A percentile compares a stretch with the other conserved stretches of the same genome.
These are phyloP conservation scores for Cucurbita maxima DNA, from an alignment of 306 rosid genomes.

Conservation along the genomic window DNA sequence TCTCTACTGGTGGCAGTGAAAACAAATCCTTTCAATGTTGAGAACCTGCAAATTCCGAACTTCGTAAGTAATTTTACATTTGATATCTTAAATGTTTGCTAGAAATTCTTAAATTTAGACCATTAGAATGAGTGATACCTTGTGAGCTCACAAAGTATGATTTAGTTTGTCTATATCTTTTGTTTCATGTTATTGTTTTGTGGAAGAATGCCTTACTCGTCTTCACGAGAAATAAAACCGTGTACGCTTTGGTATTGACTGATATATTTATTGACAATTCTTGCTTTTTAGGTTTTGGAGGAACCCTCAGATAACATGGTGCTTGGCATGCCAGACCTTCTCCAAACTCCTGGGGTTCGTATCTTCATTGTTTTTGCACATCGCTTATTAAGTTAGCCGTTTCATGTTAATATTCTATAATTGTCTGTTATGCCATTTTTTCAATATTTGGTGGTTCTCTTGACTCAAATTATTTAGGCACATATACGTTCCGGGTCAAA, in stretches of 20 bases:
- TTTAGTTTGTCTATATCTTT: background rate
- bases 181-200: background rate
- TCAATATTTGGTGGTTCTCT: background rate
- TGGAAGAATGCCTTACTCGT: background rate
- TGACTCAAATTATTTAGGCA: background rate
- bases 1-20: conserved; percentile 42
- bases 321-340: conserved; percentile 37
- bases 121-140: background rate
- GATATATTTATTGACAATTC: background rate
- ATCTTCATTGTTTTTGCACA: conserved; percentile 3
- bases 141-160: background rate
- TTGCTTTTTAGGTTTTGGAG: conserved; percentile 33
- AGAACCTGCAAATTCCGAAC: conserved; percentile 34
- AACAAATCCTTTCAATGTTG: conserved; percentile 38
- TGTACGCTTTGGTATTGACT: background rate
- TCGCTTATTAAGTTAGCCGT: background rate
- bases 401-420: background rate
- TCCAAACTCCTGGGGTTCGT: conserved; percentile 65
- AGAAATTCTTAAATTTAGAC: no score
- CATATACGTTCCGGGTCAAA: background rate
- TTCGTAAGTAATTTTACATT: conserved; percentile 35
- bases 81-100: background rate
- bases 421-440: background rate
- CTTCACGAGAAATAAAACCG: background rate
- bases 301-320: conserved; percentile 50